Evolutionary conservation across 345 rosid species (phyloP).

Genomic region (Sapria himalayana): DNA sequence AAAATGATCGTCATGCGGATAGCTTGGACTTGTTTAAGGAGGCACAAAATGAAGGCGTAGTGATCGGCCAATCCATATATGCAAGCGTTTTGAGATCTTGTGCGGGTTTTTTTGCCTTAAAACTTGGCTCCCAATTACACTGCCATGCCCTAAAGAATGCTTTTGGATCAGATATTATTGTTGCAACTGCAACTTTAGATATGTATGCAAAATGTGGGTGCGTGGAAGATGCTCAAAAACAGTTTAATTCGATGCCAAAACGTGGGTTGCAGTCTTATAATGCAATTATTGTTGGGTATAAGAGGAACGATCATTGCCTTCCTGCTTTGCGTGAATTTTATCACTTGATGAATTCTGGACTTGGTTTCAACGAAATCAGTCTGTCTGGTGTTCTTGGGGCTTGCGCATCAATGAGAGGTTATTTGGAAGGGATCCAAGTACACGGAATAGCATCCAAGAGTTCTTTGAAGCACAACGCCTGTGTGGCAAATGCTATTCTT

Average conservation of each 20-base stretch:
- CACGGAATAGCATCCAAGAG: conserved; percentile 50
- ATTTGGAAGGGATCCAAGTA: conserved; percentile 48
- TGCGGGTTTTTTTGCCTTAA: conserved; percentile 33
- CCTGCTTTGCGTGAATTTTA: conserved; percentile 44
- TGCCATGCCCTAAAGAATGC: conserved; percentile 49
- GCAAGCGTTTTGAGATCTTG: conserved; percentile 75
- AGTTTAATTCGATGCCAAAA: conserved; percentile 39
- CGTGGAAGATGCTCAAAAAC: conserved; percentile 39
- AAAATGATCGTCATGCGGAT: conserved; percentile 23
- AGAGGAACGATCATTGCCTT: conserved; percentile 28
- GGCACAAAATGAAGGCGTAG: conserved; percentile 32
- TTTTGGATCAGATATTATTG: conserved; percentile 42
- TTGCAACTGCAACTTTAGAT: conserved; percentile 76
- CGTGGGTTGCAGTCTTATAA: conserved; percentile 55
- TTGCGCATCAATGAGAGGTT: conserved; percentile 46
- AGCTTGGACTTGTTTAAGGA: conserved; percentile 50
- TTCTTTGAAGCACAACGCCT: conserved; percentile 19
- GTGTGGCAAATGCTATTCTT: conserved; percentile 63
- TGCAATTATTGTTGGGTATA: conserved; percentile 66
- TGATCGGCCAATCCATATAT: conserved; percentile 63
- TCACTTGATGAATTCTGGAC: conserved; percentile 27
- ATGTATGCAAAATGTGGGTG: conserved; percentile 79
- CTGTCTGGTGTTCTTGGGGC: conserved; percentile 76
- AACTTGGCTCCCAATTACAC: conserved; percentile 61
- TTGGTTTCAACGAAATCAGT: conserved; percentile 59